Percentiles rank a stretch among this genome's conserved stretches.
Evolutionary conservation across 192 early-diverging fungal species (phyloP).

Genomic region (Polychytrium aggregatum): DNA sequence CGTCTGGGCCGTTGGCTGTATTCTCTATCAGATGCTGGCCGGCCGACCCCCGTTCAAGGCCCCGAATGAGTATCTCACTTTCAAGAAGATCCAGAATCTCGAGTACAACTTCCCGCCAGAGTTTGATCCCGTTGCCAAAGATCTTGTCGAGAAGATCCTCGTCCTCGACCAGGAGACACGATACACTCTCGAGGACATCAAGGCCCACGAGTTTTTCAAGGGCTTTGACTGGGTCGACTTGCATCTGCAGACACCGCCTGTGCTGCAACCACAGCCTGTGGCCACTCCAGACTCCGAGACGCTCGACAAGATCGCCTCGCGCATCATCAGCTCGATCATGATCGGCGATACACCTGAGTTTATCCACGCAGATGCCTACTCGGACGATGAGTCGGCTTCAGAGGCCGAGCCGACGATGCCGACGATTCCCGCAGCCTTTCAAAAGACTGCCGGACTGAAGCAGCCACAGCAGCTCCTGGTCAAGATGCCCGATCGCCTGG

Average conservation of each 20-base stretch:
- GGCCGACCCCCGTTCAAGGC: conserved; percentile 92
- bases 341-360: background rate
- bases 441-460: too few relatives aligned
- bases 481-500: too few relatives aligned
- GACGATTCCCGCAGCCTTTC: too few relatives aligned
- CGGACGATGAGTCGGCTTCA: too few relatives aligned
- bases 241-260: conserved; percentile 19
- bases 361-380: too few relatives aligned
- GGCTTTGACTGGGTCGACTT: conserved; percentile 47
- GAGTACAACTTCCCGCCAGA: conserved; percentile 74
- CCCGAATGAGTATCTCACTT: conserved; percentile 90
- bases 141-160: conserved; percentile 64
- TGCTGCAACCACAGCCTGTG: background rate
- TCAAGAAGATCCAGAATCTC: conserved; percentile 85
- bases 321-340: background rate
- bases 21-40: conserved; percentile 82
- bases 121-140: conserved; percentile 35
- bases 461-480: too few relatives aligned
- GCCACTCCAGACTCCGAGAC: too few relatives aligned
- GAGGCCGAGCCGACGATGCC: too few relatives aligned
- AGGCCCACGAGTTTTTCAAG: conserved; percentile 68
- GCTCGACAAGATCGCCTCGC: background rate
- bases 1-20: conserved; percentile 65
- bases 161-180: conserved; percentile 48
- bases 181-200: conserved; percentile 46